phyloP scores from a whole-genome alignment of 345 rosid genomes.

The Moringa oleifera region DNA sequence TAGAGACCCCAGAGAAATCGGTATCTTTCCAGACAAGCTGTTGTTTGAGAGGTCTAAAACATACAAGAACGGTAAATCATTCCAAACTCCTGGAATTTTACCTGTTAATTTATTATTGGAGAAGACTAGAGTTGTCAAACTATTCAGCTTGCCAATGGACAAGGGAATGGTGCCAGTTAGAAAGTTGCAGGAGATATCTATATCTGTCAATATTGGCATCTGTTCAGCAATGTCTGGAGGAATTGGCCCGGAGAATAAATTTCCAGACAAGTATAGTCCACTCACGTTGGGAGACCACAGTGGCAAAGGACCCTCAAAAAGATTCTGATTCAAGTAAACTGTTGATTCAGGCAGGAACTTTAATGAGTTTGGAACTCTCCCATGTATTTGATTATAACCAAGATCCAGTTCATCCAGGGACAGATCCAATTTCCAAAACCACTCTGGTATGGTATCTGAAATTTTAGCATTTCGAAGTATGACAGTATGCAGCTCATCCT shows the following conservation, averaged over 20 bases:
- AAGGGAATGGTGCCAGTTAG: slow-evolving; percentile 21
- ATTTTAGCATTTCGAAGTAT: slow-evolving; percentile 17
- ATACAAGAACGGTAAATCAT: not conserved
- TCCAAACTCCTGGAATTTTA: slow-evolving; percentile 3
- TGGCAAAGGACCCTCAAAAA: not conserved
- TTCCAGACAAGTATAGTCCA: not conserved
- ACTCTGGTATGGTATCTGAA: slow-evolving; percentile 20
- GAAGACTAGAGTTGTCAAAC: not conserved
- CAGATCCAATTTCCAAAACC: slow-evolving; percentile 27
- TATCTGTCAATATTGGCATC: not conserved
- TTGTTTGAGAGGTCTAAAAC: slow-evolving; percentile 17
- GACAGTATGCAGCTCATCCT: slow-evolving; percentile 10
- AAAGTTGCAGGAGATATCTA: slow-evolving; percentile 14
- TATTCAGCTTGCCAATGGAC: slow-evolving; percentile 7
- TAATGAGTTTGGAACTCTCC: slow-evolving; percentile 9
- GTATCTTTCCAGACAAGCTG: slow-evolving; percentile 15
- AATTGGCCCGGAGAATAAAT: slow-evolving; percentile 14
- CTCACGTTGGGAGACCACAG: not conserved
- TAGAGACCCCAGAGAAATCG: slow-evolving; percentile 14
- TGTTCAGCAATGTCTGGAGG: slow-evolving; percentile 1
- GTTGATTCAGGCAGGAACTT: not conserved
- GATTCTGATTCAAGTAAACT: not conserved
- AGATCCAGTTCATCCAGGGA: slow-evolving; percentile 4
- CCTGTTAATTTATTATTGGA: slow-evolving; percentile 15
- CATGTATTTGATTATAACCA: slow-evolving; percentile 10